Base-by-base conservation (phyloP, 495 filamentous ascomycete genomes). In the Penicillium nucicola region DNA sequence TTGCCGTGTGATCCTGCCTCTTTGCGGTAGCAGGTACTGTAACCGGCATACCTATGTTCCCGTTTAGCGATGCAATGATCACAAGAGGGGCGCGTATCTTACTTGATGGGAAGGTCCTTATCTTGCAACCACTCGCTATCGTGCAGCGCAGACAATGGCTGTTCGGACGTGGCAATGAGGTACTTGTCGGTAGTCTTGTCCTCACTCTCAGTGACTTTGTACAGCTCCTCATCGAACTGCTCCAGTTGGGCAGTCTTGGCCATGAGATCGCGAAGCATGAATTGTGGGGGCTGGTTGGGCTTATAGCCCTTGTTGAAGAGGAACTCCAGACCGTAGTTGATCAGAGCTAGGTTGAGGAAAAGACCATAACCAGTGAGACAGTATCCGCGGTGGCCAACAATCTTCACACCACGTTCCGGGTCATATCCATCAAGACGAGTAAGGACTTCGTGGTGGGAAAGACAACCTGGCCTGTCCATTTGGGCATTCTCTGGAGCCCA, bases 181-280 rank as follows among this genome's bases (percentile, higher is more conserved):
- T 97, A 98, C 69, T 98, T 97, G 74, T 95, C 90, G 19, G 84
- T 90, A 56, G 89, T 78, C 42, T 88, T 80, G 37, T 95, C 89
- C 45, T 80, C 77, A 43, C 82, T 81, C 52, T 89, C 87, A 6
- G 90, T 82, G 40, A 98, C 92, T 71, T 98, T 97, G 74, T 98
- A 98, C 33, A 97, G 70, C 62, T 97, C 91, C 67, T 98, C 93
- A 57, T 97, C 93, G 61, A 97, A 98, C 56, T 97, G 88, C 62
- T 92, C 90, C 14, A 98, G 83, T 72, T 98, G 95, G 3, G 93
- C 93, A 1, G 93, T 98, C 76, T 97, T 97, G n/a, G 90, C 93
- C 95, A 97, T 97, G 67, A 88, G 85, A 33, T 95, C 88, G 71
- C 84, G 86, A 43, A 92, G 79, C 93, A 97, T 97, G 75, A 98